phyloP scores from a whole-genome alignment of 306 rosid species.

The Hippophae tibetana region DNA sequence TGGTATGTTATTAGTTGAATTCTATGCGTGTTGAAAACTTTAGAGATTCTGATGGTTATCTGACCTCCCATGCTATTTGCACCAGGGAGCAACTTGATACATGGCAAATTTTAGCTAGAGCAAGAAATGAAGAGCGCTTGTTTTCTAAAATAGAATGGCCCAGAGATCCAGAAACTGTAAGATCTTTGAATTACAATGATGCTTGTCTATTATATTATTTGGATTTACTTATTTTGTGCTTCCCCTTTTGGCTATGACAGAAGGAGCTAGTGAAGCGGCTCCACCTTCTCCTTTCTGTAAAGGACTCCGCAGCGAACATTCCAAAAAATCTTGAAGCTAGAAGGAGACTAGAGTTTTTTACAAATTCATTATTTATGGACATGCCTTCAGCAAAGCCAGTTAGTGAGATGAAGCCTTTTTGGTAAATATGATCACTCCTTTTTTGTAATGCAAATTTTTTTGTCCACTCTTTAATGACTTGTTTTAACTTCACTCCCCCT shows the following conservation, averaged over 20 bases:
- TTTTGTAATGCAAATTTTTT: conserved; percentile 7
- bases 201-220: background rate
- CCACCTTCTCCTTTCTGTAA: conserved; percentile 89
- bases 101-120: conserved; percentile 82
- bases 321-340: conserved; percentile 98
- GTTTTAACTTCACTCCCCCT: conserved; percentile 5
- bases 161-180: conserved; percentile 76
- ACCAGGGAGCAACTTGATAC: conserved; percentile 87
- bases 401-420: conserved; percentile 75
- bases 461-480: background rate
- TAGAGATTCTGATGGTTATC: background rate
- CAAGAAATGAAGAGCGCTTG: conserved; percentile 72
- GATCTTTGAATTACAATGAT: conserved; percentile 7
- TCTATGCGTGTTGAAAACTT: conserved; percentile 2
- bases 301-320: conserved; percentile 83
- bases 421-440: conserved; percentile 38
- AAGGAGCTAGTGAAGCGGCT: conserved; percentile 82
- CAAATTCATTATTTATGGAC: conserved; percentile 94
- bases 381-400: conserved; percentile 93
- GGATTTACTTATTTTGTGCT: conserved; percentile 5
- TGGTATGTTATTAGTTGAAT: conserved; percentile 13
- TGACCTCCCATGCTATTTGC: conserved; percentile 10
- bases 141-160: conserved; percentile 80
- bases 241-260: conserved; percentile 30
- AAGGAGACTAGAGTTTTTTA: conserved; percentile 84